Conservation (phyloP, 305 asterid species). For the Fraxinus platypoda region DNA sequence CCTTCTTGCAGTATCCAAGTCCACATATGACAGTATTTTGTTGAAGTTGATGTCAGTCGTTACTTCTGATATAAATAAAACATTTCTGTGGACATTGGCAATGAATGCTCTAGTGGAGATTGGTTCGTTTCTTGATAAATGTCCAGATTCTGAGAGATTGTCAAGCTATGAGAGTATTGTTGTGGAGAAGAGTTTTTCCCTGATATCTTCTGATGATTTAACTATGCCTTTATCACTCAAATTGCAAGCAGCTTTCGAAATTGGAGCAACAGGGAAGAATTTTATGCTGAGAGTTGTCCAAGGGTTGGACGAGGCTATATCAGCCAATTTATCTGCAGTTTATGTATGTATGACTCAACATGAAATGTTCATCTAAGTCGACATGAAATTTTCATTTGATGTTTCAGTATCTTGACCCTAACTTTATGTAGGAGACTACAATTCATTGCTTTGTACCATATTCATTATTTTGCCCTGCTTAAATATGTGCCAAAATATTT, state of each 20-base stretch:
- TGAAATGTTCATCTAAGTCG: neutral
- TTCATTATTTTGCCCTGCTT: conserved; percentile 12
- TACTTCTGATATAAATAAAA: conserved; percentile 48
- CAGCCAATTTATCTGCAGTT: conserved; percentile 53
- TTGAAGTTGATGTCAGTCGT: conserved; percentile 55
- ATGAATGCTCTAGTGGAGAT: conserved; percentile 69
- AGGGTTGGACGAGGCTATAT: conserved; percentile 64
- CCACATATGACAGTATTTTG: conserved; percentile 59
- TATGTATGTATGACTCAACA: conserved; percentile 51
- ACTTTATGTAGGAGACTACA: conserved; percentile 11
- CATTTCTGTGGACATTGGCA: conserved; percentile 56
- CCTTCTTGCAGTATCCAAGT: conserved; percentile 47
- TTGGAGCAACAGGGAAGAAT: conserved; percentile 61
- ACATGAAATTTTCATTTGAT: conserved; percentile 4
- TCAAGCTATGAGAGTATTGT: conserved; percentile 62
- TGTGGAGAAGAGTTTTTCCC: conserved; percentile 56
- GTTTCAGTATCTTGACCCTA: neutral
- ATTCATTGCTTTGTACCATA: neutral
- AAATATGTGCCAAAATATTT: conserved; percentile 7
- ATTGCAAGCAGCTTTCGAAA: conserved; percentile 66
- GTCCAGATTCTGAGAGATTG: conserved; percentile 55
- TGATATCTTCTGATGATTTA: conserved; percentile 57
- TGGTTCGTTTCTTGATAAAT: conserved; percentile 52
- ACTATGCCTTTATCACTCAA: conserved; percentile 55
- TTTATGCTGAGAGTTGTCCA: conserved; percentile 62